These are phyloP conservation scores for Diaporthe citriasiana DNA, from an alignment of 2,329 filamentous ascomycete species.

Conservation along the genomic window DNA sequence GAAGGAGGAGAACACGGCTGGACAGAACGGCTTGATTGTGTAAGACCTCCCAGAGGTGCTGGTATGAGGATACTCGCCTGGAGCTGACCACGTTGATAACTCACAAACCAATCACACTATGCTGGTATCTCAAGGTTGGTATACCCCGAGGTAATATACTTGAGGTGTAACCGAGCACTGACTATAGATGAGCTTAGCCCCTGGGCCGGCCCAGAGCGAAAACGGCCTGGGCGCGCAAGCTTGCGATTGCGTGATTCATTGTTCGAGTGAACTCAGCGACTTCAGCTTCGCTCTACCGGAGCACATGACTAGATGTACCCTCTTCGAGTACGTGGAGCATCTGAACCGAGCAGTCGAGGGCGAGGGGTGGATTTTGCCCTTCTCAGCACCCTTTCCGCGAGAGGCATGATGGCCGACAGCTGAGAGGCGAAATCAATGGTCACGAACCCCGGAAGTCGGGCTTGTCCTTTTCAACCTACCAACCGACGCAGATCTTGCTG, in stretches of 20 bases:
- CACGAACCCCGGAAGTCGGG: not conserved
- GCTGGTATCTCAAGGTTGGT: not conserved
- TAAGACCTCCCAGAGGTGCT: not conserved
- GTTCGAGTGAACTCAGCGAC: not conserved
- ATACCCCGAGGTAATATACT: not conserved
- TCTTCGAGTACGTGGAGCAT: not conserved
- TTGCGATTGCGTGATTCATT: conserved; percentile 16
- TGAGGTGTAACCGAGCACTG: not conserved
- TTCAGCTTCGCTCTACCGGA: not conserved
- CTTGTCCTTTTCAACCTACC: not conserved
- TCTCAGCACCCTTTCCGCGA: not conserved
- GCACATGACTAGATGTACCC: not conserved
- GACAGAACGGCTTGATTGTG: conserved; percentile 5
- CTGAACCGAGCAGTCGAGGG: not conserved
- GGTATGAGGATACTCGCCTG: not conserved
- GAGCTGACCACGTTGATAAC: not conserved
- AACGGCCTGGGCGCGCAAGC: conserved; percentile 8
- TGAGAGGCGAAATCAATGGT: not conserved
- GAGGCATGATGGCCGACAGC: not conserved
- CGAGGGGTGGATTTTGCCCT: not conserved
- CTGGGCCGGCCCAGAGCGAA: not conserved
- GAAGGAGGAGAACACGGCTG: not conserved
- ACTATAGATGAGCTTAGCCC: conserved; percentile 3
- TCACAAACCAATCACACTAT: not conserved
- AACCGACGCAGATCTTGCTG: not conserved